A percentile compares a stretch with the other conserved stretches of the same genome.
phyloP scores from a whole-genome alignment of 805 yeast genomes.

The Candida oleophila region DNA sequence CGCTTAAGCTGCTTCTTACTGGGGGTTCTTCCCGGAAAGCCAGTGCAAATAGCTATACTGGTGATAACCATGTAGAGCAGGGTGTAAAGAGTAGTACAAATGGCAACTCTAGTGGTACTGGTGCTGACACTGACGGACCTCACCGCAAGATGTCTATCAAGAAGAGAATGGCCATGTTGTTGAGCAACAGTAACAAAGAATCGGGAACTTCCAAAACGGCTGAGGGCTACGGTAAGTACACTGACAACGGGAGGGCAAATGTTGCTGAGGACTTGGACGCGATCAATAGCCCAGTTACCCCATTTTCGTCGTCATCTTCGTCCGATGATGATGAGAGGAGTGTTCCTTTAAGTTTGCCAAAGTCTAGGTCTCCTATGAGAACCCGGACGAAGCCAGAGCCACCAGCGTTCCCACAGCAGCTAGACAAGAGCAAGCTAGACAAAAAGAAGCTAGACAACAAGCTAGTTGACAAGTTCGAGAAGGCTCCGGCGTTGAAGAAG shows the following conservation, averaged over 20 bases:
- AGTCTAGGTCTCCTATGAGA: not conserved
- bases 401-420: not conserved
- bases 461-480: too few relatives aligned
- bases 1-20: conserved; percentile 28
- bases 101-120: not conserved
- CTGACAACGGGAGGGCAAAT: conserved; percentile 37
- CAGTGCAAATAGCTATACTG: conserved; percentile 8
- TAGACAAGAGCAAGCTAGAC: too few relatives aligned
- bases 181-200: conserved; percentile 38
- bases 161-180: conserved; percentile 51
- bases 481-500: too few relatives aligned
- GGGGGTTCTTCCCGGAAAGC: conserved; percentile 20
- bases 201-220: conserved; percentile 60
- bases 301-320: conserved; percentile 2
- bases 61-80: not conserved
- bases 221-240: conserved; percentile 76
- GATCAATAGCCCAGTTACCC: conserved; percentile 19
- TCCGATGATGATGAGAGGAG: not conserved
- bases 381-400: not conserved
- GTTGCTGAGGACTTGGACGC: conserved; percentile 35
- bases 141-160: conserved; percentile 44
- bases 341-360: not conserved
- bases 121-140: conserved; percentile 2
- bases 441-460: too few relatives aligned
- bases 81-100: too few relatives aligned